Conservation (phyloP, 2,329 filamentous ascomycete genomes). For the Aspergillus ibericus region DNA sequence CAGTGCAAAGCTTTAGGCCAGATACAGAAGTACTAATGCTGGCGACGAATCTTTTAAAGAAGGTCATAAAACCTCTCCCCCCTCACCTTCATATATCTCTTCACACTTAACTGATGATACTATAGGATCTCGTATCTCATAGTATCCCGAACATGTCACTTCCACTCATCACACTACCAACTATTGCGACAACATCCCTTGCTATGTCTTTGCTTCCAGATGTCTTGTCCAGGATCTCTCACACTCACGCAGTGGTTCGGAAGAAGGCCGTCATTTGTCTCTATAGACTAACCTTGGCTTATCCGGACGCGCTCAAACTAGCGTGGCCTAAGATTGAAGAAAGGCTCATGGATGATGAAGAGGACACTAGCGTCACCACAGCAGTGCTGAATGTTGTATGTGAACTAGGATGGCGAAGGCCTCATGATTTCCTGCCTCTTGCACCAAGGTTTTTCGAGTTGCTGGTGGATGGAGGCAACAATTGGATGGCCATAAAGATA, state of each 20-base stretch:
- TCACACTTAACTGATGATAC: constrained; percentile 19
- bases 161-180: constrained; percentile 85
- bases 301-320: constrained; percentile 85
- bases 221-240: constrained; percentile 78
- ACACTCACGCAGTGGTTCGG: constrained; percentile 79
- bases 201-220: constrained; percentile 87
- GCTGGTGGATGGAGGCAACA: constrained; percentile 87
- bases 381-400: constrained; percentile 97
- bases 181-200: constrained; percentile 89
- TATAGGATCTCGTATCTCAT: constrained; percentile 61
- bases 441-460: constrained; percentile 91
- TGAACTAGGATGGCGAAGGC: constrained; percentile 89
- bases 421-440: constrained; percentile 88
- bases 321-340: constrained; percentile 99
- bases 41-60: constrained; percentile 94
- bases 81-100: too few relatives aligned
- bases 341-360: constrained; percentile 80
- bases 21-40: constrained; percentile 98
- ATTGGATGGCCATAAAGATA: constrained; percentile 99
- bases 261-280: constrained; percentile 97
- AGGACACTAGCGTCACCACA: constrained; percentile 90
- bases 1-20: constrained; percentile 91
- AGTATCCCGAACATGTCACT: constrained; percentile 76
- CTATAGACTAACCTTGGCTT: constrained; percentile 91
- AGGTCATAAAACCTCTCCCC: constrained; percentile 52